Conservation (phyloP, 805 yeast genomes). For the Starmerella apicola region DNA sequence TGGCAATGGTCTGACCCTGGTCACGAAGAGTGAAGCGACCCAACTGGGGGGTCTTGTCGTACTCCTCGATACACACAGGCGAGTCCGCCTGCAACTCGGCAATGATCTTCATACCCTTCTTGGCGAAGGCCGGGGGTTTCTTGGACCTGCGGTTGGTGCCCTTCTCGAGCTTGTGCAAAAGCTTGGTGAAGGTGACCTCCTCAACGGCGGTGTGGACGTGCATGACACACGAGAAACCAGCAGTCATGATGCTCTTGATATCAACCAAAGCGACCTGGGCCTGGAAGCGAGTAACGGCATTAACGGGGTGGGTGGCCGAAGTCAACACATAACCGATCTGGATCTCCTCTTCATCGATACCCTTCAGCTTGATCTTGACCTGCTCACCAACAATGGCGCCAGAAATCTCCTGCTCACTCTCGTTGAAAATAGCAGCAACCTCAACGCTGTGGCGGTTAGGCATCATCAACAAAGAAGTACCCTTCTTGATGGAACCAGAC, state of each 20-base stretch:
- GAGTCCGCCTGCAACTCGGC: slow-evolving; percentile 76
- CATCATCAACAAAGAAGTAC: slow-evolving; percentile 67
- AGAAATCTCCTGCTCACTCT: slow-evolving; percentile 88
- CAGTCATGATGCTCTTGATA: slow-evolving; percentile 82
- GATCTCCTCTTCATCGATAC: slow-evolving; percentile 94
- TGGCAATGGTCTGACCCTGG: slow-evolving; percentile 96
- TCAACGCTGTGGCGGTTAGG: slow-evolving; percentile 80
- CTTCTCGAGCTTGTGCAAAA: slow-evolving; percentile 87
- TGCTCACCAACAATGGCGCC: slow-evolving; percentile 94
- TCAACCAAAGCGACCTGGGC: slow-evolving; percentile 97
- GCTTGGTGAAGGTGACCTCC: slow-evolving; percentile 70
- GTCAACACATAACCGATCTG: slow-evolving; percentile 85
- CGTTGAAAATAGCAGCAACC: slow-evolving; percentile 78
- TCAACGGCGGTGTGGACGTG: slow-evolving; percentile 97
- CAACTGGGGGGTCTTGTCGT: slow-evolving; percentile 82
- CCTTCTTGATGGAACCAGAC: slow-evolving; percentile 83
- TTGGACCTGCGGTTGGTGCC: slow-evolving; percentile 94
- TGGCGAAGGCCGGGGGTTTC: slow-evolving; percentile 96
- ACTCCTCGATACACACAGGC: slow-evolving; percentile 90
- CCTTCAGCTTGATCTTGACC: slow-evolving; percentile 82
- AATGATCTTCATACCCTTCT: slow-evolving; percentile 96
- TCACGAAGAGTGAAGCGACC: slow-evolving; percentile 98
- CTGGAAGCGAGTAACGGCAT: slow-evolving; percentile 79
- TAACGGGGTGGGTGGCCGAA: slow-evolving; percentile 75
- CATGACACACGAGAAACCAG: slow-evolving; percentile 97